Base-by-base conservation (phyloP, 2,329 filamentous ascomycete genomes). In the Magnaporthales sp. region DNA sequence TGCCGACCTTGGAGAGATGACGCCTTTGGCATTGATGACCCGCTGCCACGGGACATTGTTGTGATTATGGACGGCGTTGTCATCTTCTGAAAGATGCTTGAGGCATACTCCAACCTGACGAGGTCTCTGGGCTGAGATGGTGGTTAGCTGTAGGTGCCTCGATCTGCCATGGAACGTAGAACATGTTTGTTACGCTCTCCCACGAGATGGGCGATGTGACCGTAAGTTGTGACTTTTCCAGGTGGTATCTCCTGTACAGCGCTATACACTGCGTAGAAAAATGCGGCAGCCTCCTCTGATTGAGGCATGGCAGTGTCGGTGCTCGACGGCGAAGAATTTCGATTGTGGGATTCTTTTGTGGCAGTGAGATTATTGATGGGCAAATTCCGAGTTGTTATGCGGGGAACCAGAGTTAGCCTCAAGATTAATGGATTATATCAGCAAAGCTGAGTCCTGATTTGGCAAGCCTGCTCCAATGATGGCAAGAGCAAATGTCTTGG, bases 11-110 rank as follows among this genome's bases (percentile, higher is more conserved):
- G 91, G 91, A 61, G 93, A 96, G 71, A 98, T 96, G 68, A 87
- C 81, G 26, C 94, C 93, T 77, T 91, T 94, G 15, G 91, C 81
- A 76, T 94, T 97, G 75, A 98, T 90, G 68, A 98, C 91, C 67
- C 95, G 83, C 80, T 98, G 94, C 94, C 94, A 98, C 0, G 94
- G 94, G 3, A 98, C 94, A 70, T 90, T 97, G 27, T 80, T 81
- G 68, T 84, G 81, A 76, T 97, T 89, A 79, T 90, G 96, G 67
- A 77, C 81, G 66, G 75, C 70, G 0, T 79, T 75, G 0, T 80
- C 72, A 67, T 85, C 81, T 7, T 79, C 74, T 1, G 93, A 86
- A 13, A 98, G 86, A 75, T 97, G 89, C 76, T 97, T 97, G 29
- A 98, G 85, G 76, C 91, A 96, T 62, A 95, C 83, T 66, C 94